Evolutionary conservation across 2,329 filamentous ascomycete species (phyloP).

Genomic region (Fusarium mexicanum): DNA sequence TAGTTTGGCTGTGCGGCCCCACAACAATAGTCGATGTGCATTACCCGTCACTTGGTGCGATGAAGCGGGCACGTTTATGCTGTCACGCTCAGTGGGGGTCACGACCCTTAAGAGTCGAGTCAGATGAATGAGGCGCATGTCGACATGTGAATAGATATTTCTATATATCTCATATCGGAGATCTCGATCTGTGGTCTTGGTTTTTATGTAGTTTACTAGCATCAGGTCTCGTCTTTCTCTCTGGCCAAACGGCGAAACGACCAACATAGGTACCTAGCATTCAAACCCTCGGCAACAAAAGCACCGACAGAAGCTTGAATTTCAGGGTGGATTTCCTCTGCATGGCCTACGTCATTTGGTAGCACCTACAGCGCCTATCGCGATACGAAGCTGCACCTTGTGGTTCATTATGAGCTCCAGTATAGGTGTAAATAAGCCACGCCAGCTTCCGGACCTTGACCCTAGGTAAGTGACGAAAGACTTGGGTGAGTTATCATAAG

Average conservation of each 20-base stretch:
- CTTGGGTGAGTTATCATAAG: neutral
- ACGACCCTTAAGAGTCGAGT: constrained; percentile 12
- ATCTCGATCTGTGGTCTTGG: constrained; percentile 21
- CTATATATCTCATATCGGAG: constrained; percentile 15
- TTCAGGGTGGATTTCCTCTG: constrained; percentile 17
- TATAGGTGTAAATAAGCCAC: neutral
- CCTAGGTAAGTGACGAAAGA: neutral
- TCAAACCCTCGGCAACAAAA: neutral
- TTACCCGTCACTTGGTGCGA: constrained; percentile 12
- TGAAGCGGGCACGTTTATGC: constrained; percentile 20
- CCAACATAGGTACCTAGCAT: constrained; percentile 1
- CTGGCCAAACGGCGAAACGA: neutral
- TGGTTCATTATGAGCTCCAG: constrained; percentile 12
- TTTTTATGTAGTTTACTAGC: neutral
- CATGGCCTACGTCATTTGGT: constrained; percentile 42
- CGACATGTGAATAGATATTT: constrained; percentile 24
- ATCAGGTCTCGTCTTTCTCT: neutral
- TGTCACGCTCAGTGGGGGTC: constrained; percentile 33
- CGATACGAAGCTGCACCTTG: constrained; percentile 25
- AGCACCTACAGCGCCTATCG: constrained; percentile 33
- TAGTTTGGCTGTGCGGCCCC: neutral
- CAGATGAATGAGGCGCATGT: constrained; percentile 32
- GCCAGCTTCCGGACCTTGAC: neutral
- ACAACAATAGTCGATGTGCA: neutral
- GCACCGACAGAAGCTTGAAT: constrained; percentile 25